Evolutionary conservation across 495 filamentous ascomycete species (phyloP), one percentile per base, ranked within the genome.

Genomic region (Neurospora intermedia): DNA sequence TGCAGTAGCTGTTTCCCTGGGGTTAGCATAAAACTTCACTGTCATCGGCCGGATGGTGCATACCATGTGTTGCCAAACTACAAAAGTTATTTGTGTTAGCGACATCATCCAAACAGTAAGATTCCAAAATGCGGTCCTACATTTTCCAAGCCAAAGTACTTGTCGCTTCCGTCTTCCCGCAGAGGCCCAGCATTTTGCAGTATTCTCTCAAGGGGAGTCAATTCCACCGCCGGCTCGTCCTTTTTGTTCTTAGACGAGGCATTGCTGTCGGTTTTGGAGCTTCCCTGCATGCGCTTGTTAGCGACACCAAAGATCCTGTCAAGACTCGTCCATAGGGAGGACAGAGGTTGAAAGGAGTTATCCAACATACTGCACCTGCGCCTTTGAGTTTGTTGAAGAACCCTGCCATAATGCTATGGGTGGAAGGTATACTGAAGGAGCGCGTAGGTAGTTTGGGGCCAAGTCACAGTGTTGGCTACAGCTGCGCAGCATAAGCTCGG

Each of bases 1-100:
- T 99, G 83, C 93, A 96, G 81, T 99, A 99, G 77, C 94, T 97
- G 74, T 70, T 43, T 43, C 16, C 16, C 20, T 70, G 71, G 9
- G n/a, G 18, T 62, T 31, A 41, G 31, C 43, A 72, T 39, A 2
- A 6, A 35, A n/a, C 39, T 15, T n/a, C 31, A 13, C 40, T 5
- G 23, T 40, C 16, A 66, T 70, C 40, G 59, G 46, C 31, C 38
- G 38, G 31, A 4, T 54, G 54, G 11, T 7, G 48, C 84, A 77
- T 91, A 97, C 94, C 96, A 99, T 77, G 96, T 99, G 77, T 97
- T 98, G 75, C 96, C 96, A 83, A 95, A 97, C 94, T 98, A 75
- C 42, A 73, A 70, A 72, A 70, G 13, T 20, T 39, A n/a, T 40
- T 39, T 40, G 70, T 54, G 77, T 82, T 72, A 77, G 76, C 73